A percentile compares a stretch with the other conserved stretches of the same genome.
Evolutionary conservation across 192 early-diverging fungal species (phyloP).

Genomic region (Gonapodya prolifera): DNA sequence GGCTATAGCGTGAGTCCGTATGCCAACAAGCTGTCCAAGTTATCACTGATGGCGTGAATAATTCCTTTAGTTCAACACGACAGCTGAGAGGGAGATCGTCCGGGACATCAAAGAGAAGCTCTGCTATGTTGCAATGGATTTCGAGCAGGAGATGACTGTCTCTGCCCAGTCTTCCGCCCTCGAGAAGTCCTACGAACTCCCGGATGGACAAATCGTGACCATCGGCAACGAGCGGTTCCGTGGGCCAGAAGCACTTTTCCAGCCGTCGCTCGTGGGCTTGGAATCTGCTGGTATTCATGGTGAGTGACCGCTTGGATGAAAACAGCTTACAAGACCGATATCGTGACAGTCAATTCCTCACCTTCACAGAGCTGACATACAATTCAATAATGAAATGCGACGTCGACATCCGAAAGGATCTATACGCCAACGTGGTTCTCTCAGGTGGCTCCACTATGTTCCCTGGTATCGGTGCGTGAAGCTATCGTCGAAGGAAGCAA

Average conservation of each 20-base stretch:
- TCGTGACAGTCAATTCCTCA: no score
- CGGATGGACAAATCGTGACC: conserved; percentile 13
- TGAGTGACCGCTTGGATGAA: no score
- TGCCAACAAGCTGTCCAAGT: no score
- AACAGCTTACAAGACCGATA: no score
- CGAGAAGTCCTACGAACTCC: conserved; percentile 15
- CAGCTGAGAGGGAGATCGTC: conserved; percentile 16
- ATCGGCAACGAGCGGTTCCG: no score
- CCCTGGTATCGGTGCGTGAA: conserved; percentile 1
- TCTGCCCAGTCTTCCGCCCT: neutral
- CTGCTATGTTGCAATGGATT: conserved; percentile 15
- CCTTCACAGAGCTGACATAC: conserved; percentile 6
- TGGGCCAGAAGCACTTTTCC: conserved; percentile 11
- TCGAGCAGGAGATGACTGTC: conserved; percentile 5
- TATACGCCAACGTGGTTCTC: conserved; percentile 14
- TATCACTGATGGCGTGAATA: conserved; percentile 12
- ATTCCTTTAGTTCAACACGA: neutral
- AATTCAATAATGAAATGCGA: conserved; percentile 14
- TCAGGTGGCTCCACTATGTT: conserved; percentile 14
- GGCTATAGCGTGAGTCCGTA: no score
- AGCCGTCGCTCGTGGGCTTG: conserved; percentile 9
- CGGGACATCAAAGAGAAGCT: no score
- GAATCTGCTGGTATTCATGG: conserved; percentile 11
- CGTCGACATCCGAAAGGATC: no score
- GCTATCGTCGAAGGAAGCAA: neutral